Base-by-base conservation (phyloP, 495 filamentous ascomycete genomes). In the Chlorociboria aeruginascens region DNA sequence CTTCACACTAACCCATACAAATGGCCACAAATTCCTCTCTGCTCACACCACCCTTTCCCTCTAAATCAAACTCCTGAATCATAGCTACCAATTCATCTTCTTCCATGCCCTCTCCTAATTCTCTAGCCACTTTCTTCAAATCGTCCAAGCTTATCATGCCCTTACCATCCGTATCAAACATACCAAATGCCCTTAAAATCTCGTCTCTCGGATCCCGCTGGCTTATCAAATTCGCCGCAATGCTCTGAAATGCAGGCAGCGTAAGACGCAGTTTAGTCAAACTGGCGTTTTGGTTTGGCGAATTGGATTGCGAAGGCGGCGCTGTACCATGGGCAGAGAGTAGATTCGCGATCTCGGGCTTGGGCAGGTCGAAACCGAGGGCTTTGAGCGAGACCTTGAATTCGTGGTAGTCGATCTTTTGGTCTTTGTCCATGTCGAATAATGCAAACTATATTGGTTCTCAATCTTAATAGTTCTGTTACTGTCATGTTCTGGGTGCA, bases 61-160 rank as follows among this genome's bases (percentile, higher is more conserved):
- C 84, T 48, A 95, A 69, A 71, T 98, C 92, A 74, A 98, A 98
- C 69, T 98, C 92, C 66, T 95, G 89, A 68, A 98, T 86, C 92
- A 98, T 98, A 59, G 90, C 87, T 50, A 73, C 70, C 37, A 98
- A 66, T 66, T 98, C 90, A 54, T 93, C 86, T 59, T 98, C 89
- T 58, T 93, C 87, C 34, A 98, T 68, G 37, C 79, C 82, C 65
- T 98, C 90, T 1, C 89, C 89, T 17, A 98, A 65, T 66, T 96
- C 92, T 55, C 88, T 74, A 52, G 92, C 88, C 41, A 98, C 90
- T 31, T 85, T 68, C 48, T 86, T 67, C 57, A 98, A 61, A 71
- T 98, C 92, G 45, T 87, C 79, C 16, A 95, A 68, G 40, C 79
- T 82, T 50, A 98, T 95, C 53, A 81, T 78, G 2, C 89, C 89